Conservation (phyloP, 2,329 filamentous ascomycete genomes). For the Pyrenophora graminea region DNA sequence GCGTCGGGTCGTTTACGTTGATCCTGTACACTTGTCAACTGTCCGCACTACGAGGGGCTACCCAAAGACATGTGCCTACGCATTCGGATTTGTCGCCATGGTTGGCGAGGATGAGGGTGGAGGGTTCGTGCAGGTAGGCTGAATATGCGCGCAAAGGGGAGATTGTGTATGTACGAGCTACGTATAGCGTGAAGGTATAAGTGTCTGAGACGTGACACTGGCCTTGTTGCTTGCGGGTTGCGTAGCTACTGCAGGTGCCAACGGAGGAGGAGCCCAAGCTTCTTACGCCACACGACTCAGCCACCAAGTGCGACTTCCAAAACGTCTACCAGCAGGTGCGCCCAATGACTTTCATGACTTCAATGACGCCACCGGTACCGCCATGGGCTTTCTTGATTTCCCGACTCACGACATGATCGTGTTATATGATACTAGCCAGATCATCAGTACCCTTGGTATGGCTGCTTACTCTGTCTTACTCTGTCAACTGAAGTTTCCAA, state of each 20-base stretch:
- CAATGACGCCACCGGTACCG: neutral
- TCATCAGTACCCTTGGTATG: too few species aligned
- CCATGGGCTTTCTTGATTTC: neutral
- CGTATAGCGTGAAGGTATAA: slow-evolving; percentile 21
- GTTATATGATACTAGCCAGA: too few species aligned
- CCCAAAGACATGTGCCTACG: slow-evolving; percentile 37
- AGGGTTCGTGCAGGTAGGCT: slow-evolving; percentile 7
- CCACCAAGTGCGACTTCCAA: slow-evolving; percentile 10
- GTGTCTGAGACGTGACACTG: slow-evolving; percentile 21
- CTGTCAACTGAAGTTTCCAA: too few species aligned
- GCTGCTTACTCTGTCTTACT: too few species aligned
- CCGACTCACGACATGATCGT: too few species aligned
- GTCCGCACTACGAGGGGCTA: slow-evolving; percentile 22
- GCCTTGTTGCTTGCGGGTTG: slow-evolving; percentile 23
- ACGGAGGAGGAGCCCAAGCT: slow-evolving; percentile 20
- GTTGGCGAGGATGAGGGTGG: slow-evolving; percentile 26
- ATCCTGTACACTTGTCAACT: slow-evolving; percentile 56
- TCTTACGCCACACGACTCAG: slow-evolving; percentile 16
- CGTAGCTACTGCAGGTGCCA: slow-evolving; percentile 24
- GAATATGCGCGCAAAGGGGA: slow-evolving; percentile 1
- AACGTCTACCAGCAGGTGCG: neutral
- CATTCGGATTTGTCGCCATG: slow-evolving; percentile 50
- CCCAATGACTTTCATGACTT: neutral
- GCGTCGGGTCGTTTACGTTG: slow-evolving; percentile 71
- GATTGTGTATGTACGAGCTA: slow-evolving; percentile 16